Evolutionary conservation across 1,284 basidiomycete genomes (phyloP), one percentile per base, ranked within the genome.

Genomic region (Ustilago curta): DNA sequence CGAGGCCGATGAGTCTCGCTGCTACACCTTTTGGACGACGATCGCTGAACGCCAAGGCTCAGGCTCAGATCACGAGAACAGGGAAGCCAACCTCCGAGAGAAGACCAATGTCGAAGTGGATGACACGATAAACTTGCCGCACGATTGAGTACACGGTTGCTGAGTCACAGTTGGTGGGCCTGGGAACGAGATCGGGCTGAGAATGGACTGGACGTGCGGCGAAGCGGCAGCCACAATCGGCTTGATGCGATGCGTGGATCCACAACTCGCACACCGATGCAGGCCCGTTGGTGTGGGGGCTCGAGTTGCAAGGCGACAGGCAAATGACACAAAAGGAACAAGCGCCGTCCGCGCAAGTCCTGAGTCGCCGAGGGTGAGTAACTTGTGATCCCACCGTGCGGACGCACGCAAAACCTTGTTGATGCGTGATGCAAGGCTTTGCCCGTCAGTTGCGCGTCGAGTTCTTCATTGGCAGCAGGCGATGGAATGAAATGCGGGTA

Each of bases 401-500:
- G 18, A 25, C 53, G 45, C 42, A 45, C 53, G 42, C 35, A 37
- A 37, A 48, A 25, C 8, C 35, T 37, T 25, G 11, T 23, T 45
- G 45, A 40, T 44, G 44, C 37, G 55, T 37, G 23, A 45, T 42
- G 21, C 31, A 49, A 55, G 47, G 42, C 54, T 44, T 14, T 35
- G 61, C 19, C 37, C 39, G 18, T 63, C 35, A 62, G 11, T 51
- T 48, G 50, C 21, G 18, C 35, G 40, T 43, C 42, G 52, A 40
- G 16, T 42, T 56, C 56, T 55, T 59, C 66, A 69, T 69, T 52
- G 56, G 66, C 21, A 55, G 23, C 49, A 19, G 42, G 35, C 21
- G 43, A 35, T n/a, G n/a, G n/a, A 47, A 29, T 69, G 66, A 62
- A 52, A 27, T 45, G 59, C 29, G 40, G 21, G 31, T 42, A 44